Base-by-base conservation (phyloP, 2,329 filamentous ascomycete species). In the Phymatotrichopsis omnivora region DNA sequence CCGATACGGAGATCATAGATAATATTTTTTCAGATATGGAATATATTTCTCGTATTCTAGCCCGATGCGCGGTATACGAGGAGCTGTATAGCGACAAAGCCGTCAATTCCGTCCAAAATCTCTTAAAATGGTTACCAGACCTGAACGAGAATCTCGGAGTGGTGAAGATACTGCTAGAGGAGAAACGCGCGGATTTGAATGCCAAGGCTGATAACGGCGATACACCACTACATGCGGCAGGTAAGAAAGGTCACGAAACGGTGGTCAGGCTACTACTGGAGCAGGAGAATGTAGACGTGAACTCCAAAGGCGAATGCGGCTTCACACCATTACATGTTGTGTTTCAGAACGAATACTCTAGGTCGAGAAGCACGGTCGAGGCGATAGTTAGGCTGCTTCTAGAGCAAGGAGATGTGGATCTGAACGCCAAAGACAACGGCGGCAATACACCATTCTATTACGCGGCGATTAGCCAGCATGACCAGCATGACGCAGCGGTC, bases 201-300 rank as follows among this genome's bases (percentile, higher is more conserved):
- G 38, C 36, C 7, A 33, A 31, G 14, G 49, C 48, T 32, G 29
- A 35, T 25, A 11, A 31, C 29, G 37, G 43, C 20, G 42, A 12
- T 33, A 53, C 52, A 11, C 44, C 51, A 11, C 45, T 60, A 16
- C 52, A 10, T 6, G 39, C 16, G 22, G 56, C 58, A 20, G 41
- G 53, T 24, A 17, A 1, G 29, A 43, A 47, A n/a, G 49, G 57
- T 7, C 28, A 54, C n/a, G 32, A 47, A 19, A 38, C 17, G n/a
- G 28, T 57, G 1, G 49, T 57, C 1, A n/a, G 25, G 23, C 7
- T 43, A 7, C 19, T 44, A 7, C 8, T 52, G 22, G 8, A 37
- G 28, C 11, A 14, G 24, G 33, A n/a, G 14, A 32, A 24, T 27
- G 49, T 56, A 4, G 53, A 49, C 14, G 10, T 34, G 10, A 47